Evolutionary conservation across 179 eudicot genomes (phyloP).

Genomic region (Pouteria campechiana): DNA sequence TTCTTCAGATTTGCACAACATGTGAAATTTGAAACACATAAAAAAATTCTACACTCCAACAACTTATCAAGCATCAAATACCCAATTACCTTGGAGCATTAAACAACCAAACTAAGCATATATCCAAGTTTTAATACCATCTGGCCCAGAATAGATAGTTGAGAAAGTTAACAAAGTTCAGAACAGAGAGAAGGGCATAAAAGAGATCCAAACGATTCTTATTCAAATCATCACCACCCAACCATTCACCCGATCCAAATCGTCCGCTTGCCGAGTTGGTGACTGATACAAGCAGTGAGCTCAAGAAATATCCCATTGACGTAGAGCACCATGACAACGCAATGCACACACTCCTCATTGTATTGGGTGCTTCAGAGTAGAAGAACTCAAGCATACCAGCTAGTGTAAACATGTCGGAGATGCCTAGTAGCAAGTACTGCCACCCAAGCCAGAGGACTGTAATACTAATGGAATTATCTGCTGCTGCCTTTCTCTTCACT

Average conservation of each 20-base stretch:
- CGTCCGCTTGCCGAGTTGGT: slow-evolving; percentile 47
- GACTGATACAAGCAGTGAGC: slow-evolving; percentile 62
- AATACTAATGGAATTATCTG: slow-evolving; percentile 4
- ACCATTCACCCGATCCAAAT: slow-evolving; percentile 46
- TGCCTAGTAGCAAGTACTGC: slow-evolving; percentile 69
- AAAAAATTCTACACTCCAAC: no score
- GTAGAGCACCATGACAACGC: slow-evolving; percentile 81
- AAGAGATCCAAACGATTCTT: slow-evolving; percentile 66
- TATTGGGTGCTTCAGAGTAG: slow-evolving; percentile 59
- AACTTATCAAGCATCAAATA: no score
- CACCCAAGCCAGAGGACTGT: slow-evolving; percentile 72
- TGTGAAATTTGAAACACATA: no score
- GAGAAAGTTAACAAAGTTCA: slow-evolving; percentile 59
- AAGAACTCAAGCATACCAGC: slow-evolving; percentile 90
- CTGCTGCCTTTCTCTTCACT: slow-evolving; percentile 24
- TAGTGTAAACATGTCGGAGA: slow-evolving; percentile 89
- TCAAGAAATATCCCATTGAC: slow-evolving; percentile 74
- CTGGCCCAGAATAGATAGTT: slow-evolving; percentile 62
- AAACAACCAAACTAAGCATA: no score
- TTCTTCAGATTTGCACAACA: no score
- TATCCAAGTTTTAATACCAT: no score
- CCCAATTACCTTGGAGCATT: no score
- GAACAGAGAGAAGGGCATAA: slow-evolving; percentile 66
- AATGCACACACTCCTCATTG: slow-evolving; percentile 67
- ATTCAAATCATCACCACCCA: slow-evolving; percentile 59